Evolutionary conservation across 225 moss, liverwort and hornwort species (phyloP).

Genomic region (Climacium dendroides): DNA sequence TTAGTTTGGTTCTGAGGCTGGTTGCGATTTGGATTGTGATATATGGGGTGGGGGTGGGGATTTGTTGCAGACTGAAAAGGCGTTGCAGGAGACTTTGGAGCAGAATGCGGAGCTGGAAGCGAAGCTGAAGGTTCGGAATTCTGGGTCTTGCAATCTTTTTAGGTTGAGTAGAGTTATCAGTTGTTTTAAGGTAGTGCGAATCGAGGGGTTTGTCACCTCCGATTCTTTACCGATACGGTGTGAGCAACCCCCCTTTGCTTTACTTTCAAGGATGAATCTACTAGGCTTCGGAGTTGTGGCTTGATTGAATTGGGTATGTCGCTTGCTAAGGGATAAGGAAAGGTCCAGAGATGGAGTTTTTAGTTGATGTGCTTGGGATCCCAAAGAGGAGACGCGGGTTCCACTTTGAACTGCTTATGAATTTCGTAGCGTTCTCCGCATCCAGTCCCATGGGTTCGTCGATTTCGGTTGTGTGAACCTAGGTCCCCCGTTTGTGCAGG

Average conservation of each 20-base stretch:
- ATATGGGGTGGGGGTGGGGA: background rate
- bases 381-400: no score
- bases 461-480: background rate
- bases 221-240: no score
- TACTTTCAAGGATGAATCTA: background rate
- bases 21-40: background rate
- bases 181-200: background rate
- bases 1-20: background rate
- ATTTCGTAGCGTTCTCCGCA: background rate
- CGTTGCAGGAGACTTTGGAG: constrained; percentile 8
- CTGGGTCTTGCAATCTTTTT: background rate
- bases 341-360: background rate
- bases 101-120: constrained; percentile 2
- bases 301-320: background rate
- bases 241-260: background rate
- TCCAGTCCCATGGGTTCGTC: background rate
- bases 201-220: background rate
- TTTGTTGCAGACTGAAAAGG: constrained; percentile 1
- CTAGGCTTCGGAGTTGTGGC: background rate
- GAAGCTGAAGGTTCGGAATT: background rate
- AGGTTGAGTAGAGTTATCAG: background rate
- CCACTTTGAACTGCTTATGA: background rate
- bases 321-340: background rate
- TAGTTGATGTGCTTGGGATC: background rate
- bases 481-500: background rate